Evolutionary conservation across 345 rosid genomes (phyloP).

Genomic region (Lumnitzera littorea): DNA sequence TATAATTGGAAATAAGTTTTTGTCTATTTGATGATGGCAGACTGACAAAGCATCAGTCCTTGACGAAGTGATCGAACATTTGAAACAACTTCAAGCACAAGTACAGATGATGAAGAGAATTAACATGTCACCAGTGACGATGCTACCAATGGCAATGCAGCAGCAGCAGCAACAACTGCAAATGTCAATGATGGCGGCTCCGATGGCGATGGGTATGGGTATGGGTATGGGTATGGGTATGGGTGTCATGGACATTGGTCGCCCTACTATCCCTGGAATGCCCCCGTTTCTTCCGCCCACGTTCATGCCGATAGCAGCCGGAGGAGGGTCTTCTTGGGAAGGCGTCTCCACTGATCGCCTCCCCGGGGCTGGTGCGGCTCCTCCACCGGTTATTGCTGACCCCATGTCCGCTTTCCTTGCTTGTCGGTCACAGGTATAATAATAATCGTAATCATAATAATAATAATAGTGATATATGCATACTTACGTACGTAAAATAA

Average conservation of each 20-base stretch:
- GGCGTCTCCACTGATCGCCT: conserved; percentile 28
- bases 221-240: conserved; percentile 54
- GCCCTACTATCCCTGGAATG: conserved; percentile 31
- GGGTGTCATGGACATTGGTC: conserved; percentile 57
- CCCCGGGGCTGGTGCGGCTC: conserved; percentile 19
- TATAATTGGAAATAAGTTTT: background rate
- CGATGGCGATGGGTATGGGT: conserved; percentile 44
- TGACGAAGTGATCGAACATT: conserved; percentile 91
- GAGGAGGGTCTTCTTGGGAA: conserved; percentile 47
- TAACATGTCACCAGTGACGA: conserved; percentile 67
- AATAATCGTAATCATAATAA: background rate
- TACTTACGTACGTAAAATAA: background rate
- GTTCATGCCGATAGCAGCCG: conserved; percentile 39
- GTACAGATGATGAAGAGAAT: conserved; percentile 74
- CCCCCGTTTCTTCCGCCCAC: conserved; percentile 36
- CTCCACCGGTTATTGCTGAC: conserved; percentile 36
- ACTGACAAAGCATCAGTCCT: conserved; percentile 97
- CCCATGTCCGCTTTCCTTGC: conserved; percentile 65
- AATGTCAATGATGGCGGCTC: conserved; percentile 74
- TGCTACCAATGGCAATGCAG: conserved; percentile 81
- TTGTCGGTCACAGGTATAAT: conserved; percentile 58
- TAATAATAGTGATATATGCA: too few relatives aligned
- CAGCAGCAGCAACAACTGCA: conserved; percentile 90
- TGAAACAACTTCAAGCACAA: conserved; percentile 88
- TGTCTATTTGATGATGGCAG: conserved; percentile 23